Conservation (phyloP, 192 early-diverging fungal genomes). For the Backusella liffmaniae region DNA sequence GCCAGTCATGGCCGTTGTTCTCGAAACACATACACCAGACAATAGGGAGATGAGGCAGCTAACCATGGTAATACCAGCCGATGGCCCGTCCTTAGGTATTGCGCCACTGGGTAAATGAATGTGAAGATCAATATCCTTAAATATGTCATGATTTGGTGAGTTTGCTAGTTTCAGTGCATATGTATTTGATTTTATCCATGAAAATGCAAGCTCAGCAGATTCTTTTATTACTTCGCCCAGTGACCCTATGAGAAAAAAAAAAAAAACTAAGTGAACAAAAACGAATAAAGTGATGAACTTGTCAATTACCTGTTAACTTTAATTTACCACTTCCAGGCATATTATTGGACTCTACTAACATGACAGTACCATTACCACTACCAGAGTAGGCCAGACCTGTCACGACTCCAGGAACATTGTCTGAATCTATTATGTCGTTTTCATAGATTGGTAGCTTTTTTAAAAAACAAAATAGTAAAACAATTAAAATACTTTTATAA, state of each 20-base stretch:
- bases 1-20: constrained; percentile 77
- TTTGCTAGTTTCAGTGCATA: constrained; percentile 52
- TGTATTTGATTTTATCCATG: constrained; percentile 73
- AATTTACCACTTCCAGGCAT: constrained; percentile 70
- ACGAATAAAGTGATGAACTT: neutral
- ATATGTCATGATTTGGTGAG: constrained; percentile 13
- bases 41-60: constrained; percentile 79
- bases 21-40: constrained; percentile 48
- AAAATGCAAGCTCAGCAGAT: constrained; percentile 69
- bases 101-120: constrained; percentile 84
- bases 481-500: constrained; percentile 29
- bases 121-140: constrained; percentile 58
- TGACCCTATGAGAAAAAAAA: constrained; percentile 41
- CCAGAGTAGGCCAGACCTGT: constrained; percentile 80
- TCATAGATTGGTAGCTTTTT: constrained; percentile 55
- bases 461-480: constrained; percentile 19
- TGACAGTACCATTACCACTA: constrained; percentile 65
- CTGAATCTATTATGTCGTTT: constrained; percentile 54
- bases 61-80: constrained; percentile 58
- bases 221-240: constrained; percentile 88
- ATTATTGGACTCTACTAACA: constrained; percentile 77
- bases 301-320: constrained; percentile 55
- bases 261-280: neutral
- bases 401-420: constrained; percentile 65
- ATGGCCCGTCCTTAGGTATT: constrained; percentile 82